phyloP scores from a whole-genome alignment of 441 rosid species.

The Pelargonium cotyledonis region DNA sequence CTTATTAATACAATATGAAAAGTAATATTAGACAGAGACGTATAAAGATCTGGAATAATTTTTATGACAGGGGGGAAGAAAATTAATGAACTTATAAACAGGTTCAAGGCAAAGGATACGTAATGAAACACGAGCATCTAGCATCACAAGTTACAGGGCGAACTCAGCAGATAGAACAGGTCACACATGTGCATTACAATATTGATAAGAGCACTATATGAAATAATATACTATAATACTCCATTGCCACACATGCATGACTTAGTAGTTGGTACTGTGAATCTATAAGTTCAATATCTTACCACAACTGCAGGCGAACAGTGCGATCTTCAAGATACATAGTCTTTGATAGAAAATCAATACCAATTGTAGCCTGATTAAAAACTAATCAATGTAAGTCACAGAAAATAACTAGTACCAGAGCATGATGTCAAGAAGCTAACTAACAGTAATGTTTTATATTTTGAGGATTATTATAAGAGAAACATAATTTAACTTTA shows the following conservation, averaged over 20 bases:
- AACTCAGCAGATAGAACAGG: not conserved
- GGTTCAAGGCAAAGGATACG: too few relatives aligned
- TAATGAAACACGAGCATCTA: too few relatives aligned
- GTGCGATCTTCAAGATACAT: slow-evolving; percentile 51
- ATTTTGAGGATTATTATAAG: too few relatives aligned
- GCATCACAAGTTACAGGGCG: too few relatives aligned
- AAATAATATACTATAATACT: not conserved
- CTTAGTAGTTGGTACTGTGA: not conserved
- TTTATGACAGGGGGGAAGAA: too few relatives aligned
- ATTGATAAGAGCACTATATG: too few relatives aligned
- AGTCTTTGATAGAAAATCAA: slow-evolving; percentile 61
- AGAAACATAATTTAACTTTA: too few relatives aligned
- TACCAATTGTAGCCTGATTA: slow-evolving; percentile 61
- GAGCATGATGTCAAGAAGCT: not conserved
- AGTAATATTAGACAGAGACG: not conserved
- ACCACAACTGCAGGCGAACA: slow-evolving; percentile 59
- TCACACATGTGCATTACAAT: too few relatives aligned
- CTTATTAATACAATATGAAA: not conserved
- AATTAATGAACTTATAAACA: too few relatives aligned
- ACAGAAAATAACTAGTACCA: not conserved
- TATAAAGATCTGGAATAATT: too few relatives aligned
- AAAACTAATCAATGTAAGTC: not conserved
- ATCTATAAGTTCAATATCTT: slow-evolving; percentile 9
- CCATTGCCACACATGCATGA: not conserved
- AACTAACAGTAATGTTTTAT: too few relatives aligned